Evolutionary conservation across 306 rosid species (phyloP), one percentile per base, ranked within the genome.

Genomic region (Casuarina equisetifolia): DNA sequence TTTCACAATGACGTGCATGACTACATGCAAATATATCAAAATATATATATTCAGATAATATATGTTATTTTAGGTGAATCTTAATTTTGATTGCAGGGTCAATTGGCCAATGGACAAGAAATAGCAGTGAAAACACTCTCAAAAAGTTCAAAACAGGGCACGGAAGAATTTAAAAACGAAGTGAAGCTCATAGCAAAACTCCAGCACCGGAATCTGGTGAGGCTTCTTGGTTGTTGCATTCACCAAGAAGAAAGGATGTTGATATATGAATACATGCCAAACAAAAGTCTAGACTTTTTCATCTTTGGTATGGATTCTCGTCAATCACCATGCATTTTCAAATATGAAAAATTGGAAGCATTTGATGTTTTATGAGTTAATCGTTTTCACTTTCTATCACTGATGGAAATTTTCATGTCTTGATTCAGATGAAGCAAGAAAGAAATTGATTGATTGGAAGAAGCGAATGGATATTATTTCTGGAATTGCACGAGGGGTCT

Each of bases 401-500:
- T 36, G n/a, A 36, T 36, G n/a, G 69, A 12, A 5, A 2, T 4
- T 36, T 62, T 62, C 2, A 4, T 12, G 16, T 2, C 38, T 4
- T 4, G 43, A 1, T 36, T 36, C 76, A 87, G 91, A 87, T 51
- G 80, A 82, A 46, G 53, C 42, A 40, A 78, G 76, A 50, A 83
- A 84, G 11, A 15, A 36, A 15, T 19, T 51, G 7, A 81, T 87
- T 4, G 74, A 61, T 58, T 87, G 88, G 88, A 70, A 81, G 54
- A 75, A 75, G 78, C 73, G 91, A 75, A 42, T 74, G 4, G 84
- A 82, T 52, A 87, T 87, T 58, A 82, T 87, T 42, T 74, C 51
- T 20, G 91, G 88, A 36, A 87, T 85, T 54, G 91, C 88, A 62
- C 63, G 91, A 17, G 88, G 88, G 52, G 80, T 87, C 44, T 78